phyloP scores from a whole-genome alignment of 768 basidiomycete species.

The Leccinum variicolor region DNA sequence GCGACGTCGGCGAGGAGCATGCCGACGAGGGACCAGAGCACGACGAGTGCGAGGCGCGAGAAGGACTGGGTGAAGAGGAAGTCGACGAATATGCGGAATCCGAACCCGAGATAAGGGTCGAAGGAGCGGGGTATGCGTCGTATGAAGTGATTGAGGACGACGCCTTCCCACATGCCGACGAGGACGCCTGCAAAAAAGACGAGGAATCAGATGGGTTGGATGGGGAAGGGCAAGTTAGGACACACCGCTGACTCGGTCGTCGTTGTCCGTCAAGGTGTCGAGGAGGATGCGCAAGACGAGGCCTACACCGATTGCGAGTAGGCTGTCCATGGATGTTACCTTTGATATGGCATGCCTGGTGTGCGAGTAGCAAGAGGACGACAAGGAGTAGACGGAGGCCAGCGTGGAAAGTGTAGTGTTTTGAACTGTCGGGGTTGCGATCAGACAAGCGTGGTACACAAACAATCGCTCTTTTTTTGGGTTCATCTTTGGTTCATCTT shows the following conservation, averaged over 20 bases:
- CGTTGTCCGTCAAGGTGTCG: conserved; percentile 41
- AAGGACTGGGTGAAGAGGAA: conserved; percentile 60
- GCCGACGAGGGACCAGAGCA: conserved; percentile 51
- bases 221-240: background rate
- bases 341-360: conserved; percentile 27
- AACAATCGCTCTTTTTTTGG: conserved; percentile 17
- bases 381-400: conserved; percentile 30
- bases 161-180: conserved; percentile 77
- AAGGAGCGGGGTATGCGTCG: conserved; percentile 60
- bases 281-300: conserved; percentile 63
- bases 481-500: too few species aligned
- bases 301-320: conserved; percentile 66
- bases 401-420: conserved; percentile 16
- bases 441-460: conserved; percentile 10
- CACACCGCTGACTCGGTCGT: conserved; percentile 30
- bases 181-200: conserved; percentile 58
- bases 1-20: conserved; percentile 52
- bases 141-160: conserved; percentile 69
- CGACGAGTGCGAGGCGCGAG: conserved; percentile 42
- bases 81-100: conserved; percentile 69
- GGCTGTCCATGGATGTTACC: conserved; percentile 56
- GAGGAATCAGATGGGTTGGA: background rate
- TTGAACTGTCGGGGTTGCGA: background rate
- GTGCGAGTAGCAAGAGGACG: conserved; percentile 25
- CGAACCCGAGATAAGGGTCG: conserved; percentile 69